Evolutionary conservation across 768 basidiomycete species (phyloP).

Genomic region (Russula lepida): DNA sequence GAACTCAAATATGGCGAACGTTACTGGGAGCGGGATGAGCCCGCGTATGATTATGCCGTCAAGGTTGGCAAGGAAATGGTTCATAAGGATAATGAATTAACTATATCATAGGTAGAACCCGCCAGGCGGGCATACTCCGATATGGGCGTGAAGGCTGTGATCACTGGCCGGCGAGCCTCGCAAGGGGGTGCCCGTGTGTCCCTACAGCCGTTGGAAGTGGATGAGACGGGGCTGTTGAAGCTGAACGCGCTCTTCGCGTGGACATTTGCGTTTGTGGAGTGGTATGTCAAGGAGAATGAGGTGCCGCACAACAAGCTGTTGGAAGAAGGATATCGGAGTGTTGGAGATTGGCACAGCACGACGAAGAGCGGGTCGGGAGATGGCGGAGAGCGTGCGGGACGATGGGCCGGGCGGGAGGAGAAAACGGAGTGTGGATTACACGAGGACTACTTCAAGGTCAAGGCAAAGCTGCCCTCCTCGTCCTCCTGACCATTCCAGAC

Average conservation of each 20-base stretch:
- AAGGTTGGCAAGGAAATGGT: slow-evolving; percentile 47
- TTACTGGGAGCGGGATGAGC: slow-evolving; percentile 85
- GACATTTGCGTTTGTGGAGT: slow-evolving; percentile 77
- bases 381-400: slow-evolving; percentile 70
- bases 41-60: slow-evolving; percentile 81
- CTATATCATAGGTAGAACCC: slow-evolving; percentile 68
- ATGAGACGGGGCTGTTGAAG: slow-evolving; percentile 84
- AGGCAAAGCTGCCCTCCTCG: slow-evolving; percentile 24
- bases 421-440: slow-evolving; percentile 98
- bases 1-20: slow-evolving; percentile 69
- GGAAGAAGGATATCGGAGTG: slow-evolving; percentile 85
- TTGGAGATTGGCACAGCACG: slow-evolving; percentile 98
- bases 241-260: slow-evolving; percentile 90
- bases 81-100: background rate
- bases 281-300: slow-evolving; percentile 69
- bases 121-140: slow-evolving; percentile 79
- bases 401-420: slow-evolving; percentile 77
- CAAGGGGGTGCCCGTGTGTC: slow-evolving; percentile 87
- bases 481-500: background rate
- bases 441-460: slow-evolving; percentile 80
- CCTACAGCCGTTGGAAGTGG: slow-evolving; percentile 82
- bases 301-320: slow-evolving; percentile 87
- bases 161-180: slow-evolving; percentile 90
- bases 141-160: slow-evolving; percentile 73
- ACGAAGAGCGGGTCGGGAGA: slow-evolving; percentile 60